Evolutionary conservation across 2,329 filamentous ascomycete species (phyloP).

Genomic region (Aspergillus sp.): DNA sequence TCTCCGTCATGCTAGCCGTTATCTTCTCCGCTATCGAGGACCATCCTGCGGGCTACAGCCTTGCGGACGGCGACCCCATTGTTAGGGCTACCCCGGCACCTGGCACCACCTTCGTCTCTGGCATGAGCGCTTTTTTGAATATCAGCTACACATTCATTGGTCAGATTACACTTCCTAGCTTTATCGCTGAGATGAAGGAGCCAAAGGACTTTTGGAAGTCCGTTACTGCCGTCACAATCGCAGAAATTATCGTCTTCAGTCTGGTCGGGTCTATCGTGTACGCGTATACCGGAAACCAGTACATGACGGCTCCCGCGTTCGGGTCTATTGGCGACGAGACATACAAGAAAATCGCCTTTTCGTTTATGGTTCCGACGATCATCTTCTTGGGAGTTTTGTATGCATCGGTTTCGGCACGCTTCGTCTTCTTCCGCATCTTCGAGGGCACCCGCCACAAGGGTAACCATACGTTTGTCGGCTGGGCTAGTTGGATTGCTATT

Average conservation of each 20-base stretch:
- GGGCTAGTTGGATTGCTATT: conserved; percentile 77
- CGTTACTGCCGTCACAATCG: conserved; percentile 86
- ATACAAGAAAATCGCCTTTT: conserved; percentile 88
- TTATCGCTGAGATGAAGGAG: conserved; percentile 91
- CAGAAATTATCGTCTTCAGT: conserved; percentile 84
- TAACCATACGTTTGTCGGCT: conserved; percentile 79
- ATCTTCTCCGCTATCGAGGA: conserved; percentile 79
- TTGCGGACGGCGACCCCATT: conserved; percentile 64
- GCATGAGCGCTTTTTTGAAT: conserved; percentile 88
- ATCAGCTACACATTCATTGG: conserved; percentile 97
- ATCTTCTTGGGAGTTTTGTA: conserved; percentile 92
- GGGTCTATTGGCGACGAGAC: conserved; percentile 74
- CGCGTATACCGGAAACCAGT: conserved; percentile 85
- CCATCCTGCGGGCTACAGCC: conserved; percentile 71
- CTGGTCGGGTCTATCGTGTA: conserved; percentile 81
- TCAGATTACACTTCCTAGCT: conserved; percentile 90
- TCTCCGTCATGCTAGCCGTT: conserved; percentile 82
- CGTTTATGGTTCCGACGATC: conserved; percentile 93
- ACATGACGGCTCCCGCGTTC: conserved; percentile 86
- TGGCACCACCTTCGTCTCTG: conserved; percentile 78
- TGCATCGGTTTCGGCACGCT: conserved; percentile 85
- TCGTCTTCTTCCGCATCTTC: conserved; percentile 90
- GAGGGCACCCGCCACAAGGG: conserved; percentile 77
- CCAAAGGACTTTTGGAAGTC: conserved; percentile 88
- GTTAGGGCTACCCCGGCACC: conserved; percentile 70